phyloP scores from a whole-genome alignment of 148 eudicot genomes.

The Chenopodium formosanum region DNA sequence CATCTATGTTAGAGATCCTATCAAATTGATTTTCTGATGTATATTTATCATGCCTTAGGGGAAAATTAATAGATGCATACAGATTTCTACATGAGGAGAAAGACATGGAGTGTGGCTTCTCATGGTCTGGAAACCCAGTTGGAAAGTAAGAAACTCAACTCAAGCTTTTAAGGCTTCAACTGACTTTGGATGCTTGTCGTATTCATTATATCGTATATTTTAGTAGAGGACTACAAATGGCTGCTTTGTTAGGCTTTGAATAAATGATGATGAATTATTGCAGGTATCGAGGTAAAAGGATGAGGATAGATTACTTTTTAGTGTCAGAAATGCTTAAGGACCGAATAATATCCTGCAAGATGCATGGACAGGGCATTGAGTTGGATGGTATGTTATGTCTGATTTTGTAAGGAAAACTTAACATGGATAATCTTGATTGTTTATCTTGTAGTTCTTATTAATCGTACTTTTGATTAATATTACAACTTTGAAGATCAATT shows the following conservation, averaged over 20 bases:
- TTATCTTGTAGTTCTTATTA: neutral
- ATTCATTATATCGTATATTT: neutral
- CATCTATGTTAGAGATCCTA: neutral
- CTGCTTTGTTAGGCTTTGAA: neutral
- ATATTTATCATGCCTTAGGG: conserved; percentile 40
- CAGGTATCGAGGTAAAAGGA: conserved; percentile 98
- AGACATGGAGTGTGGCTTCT: conserved; percentile 90
- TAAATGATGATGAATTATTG: conserved; percentile 12
- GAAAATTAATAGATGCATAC: conserved; percentile 83
- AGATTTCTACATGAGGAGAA: conserved; percentile 76
- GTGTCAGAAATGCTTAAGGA: conserved; percentile 69
- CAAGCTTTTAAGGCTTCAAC: neutral
- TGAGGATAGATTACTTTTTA: conserved; percentile 88
- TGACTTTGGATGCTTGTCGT: neutral
- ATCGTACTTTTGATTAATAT: neutral
- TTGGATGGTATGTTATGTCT: conserved; percentile 54
- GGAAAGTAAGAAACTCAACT: conserved; percentile 63
- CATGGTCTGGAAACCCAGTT: conserved; percentile 96
- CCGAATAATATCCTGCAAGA: conserved; percentile 70
- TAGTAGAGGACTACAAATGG: neutral
- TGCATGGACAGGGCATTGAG: conserved; percentile 90
- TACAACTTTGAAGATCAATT: neutral
- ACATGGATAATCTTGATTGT: neutral
- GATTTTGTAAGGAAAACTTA: neutral
- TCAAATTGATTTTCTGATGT: conserved; percentile 10